Evolutionary conservation across 2,329 filamentous ascomycete species (phyloP).

Genomic region (Xylariaceae sp.): DNA sequence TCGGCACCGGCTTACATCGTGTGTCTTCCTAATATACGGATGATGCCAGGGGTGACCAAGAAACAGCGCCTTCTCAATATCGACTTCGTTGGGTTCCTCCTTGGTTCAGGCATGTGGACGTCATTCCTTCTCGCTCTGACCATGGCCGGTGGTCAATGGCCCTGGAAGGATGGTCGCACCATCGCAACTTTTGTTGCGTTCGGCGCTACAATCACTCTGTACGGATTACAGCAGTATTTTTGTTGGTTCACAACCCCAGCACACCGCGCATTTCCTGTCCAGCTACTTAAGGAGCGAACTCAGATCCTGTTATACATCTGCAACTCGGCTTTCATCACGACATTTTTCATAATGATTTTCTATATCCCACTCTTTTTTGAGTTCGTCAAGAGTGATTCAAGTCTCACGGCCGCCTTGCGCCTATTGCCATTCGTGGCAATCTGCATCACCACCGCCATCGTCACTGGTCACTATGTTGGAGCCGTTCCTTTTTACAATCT

Average conservation of each 20-base stretch:
- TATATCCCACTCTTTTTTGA: slow-evolving; percentile 51
- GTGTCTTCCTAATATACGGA: slow-evolving; percentile 24
- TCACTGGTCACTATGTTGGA: slow-evolving; percentile 32
- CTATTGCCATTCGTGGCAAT: slow-evolving; percentile 36
- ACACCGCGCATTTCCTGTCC: slow-evolving; percentile 41
- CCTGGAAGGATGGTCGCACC: slow-evolving; percentile 42
- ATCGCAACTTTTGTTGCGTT: slow-evolving; percentile 45
- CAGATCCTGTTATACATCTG: slow-evolving; percentile 39
- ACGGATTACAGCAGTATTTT: slow-evolving; percentile 41
- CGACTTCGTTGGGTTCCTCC: slow-evolving; percentile 43
- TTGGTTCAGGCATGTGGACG: slow-evolving; percentile 36
- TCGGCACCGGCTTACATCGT: slow-evolving; percentile 31
- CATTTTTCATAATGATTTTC: slow-evolving; percentile 38
- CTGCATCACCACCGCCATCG: slow-evolving; percentile 24
- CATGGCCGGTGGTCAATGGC: slow-evolving; percentile 45
- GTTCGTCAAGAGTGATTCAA: slow-evolving; percentile 40
- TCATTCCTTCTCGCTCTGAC: slow-evolving; percentile 43
- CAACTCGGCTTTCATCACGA: slow-evolving; percentile 29
- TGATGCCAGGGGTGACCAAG: slow-evolving; percentile 27
- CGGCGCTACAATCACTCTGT: slow-evolving; percentile 37
- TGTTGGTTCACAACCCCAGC: slow-evolving; percentile 36
- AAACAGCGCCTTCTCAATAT: slow-evolving; percentile 26
- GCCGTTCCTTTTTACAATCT: slow-evolving; percentile 32
- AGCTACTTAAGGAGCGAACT: slow-evolving; percentile 36
- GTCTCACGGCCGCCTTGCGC: slow-evolving; percentile 36